Base-by-base conservation (phyloP, 2,329 filamentous ascomycete genomes). In the Stagonosporopsis rhizophila region DNA sequence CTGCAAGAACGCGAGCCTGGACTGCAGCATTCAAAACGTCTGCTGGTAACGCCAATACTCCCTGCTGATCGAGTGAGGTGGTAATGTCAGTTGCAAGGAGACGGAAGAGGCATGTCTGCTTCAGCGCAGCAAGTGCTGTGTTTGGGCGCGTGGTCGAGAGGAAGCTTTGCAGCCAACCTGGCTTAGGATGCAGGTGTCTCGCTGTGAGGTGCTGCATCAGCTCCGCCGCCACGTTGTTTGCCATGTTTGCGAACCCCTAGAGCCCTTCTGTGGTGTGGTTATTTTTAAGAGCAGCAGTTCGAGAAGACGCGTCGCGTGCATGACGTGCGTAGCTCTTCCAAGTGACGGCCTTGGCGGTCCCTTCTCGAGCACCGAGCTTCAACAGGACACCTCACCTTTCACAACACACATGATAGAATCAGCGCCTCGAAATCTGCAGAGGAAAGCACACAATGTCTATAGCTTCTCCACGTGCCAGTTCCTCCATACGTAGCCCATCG, bases 41-140 rank as follows among this genome's bases (percentile, higher is more conserved):
- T 0, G 75, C 52, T 0, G 92, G 90, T 4, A 92, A 79, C 7
- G 80, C 65, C 19, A 85, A 78, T 1, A 7, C 73, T 47, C 45
- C 73, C 57, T 58, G 76, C 59, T 17, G 80, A 30, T 67, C 64
- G 7, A 88, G 77, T 0, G 88, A 83, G 3, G 80, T 78, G 1
- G 89, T 88, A 60, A 98, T 85, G 77, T 97, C 91, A 34, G 88
- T 85, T 27, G 88, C 85, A 5, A 97, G 84, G 11, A 98, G 81
- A 50, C 92, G 91, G 65, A 92, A 89, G 62, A 90, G 87, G 34
- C 90, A 90, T 2, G 92, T 95, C 59, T 92, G 90, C 52, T 90
- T 81, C 19, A 96, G 82, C 4, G 89, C 89, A 25, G 87, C 84
- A 1, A 92, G 76, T 0, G 90, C 88, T 1, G 85, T 87, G 35